A percentile compares a stretch with the other conserved stretches of the same genome.
Evolutionary conservation across 2,329 filamentous ascomycete genomes (phyloP).

Genomic region (Fusarium zealandicum): DNA sequence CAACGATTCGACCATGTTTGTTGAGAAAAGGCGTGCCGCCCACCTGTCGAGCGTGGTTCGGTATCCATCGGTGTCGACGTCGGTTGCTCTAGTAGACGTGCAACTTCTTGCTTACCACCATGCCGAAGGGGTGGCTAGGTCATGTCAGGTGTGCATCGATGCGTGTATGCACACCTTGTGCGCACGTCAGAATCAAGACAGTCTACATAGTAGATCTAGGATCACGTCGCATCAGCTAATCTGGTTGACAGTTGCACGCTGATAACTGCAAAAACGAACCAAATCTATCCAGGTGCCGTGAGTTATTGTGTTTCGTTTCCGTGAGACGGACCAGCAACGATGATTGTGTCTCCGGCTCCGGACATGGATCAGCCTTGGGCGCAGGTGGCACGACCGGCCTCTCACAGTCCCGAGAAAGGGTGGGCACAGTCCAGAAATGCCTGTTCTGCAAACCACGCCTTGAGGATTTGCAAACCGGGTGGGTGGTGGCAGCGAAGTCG

Average conservation of each 20-base stretch:
- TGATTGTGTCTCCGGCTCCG: background rate
- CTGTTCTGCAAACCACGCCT: conserved; percentile 18
- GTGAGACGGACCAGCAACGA: background rate
- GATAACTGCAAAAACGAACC: conserved; percentile 10
- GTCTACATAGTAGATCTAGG: conserved; percentile 1
- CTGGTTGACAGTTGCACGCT: conserved; percentile 6
- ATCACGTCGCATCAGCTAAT: conserved; percentile 11
- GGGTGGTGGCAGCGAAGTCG: conserved; percentile 33
- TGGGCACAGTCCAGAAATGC: background rate
- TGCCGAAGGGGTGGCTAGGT: background rate
- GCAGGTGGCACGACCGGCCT: conserved; percentile 30
- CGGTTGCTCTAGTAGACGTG: background rate
- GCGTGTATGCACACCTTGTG: conserved; percentile 16
- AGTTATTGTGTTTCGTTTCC: background rate
- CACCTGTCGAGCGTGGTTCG: background rate
- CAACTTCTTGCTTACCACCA: background rate
- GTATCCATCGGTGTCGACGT: conserved; percentile 5
- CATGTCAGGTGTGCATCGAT: conserved; percentile 11
- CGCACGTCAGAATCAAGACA: conserved; percentile 3
- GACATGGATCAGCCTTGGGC: background rate
- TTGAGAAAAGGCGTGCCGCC: background rate
- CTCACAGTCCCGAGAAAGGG: conserved; percentile 14
- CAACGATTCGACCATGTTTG: conserved; percentile 1
- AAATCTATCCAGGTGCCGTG: conserved; percentile 5
- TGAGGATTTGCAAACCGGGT: conserved; percentile 18